A percentile compares a stretch with the other conserved stretches of the same genome.
phyloP scores from a whole-genome alignment of 2,329 filamentous ascomycete species.

The Diaporthe citri region DNA sequence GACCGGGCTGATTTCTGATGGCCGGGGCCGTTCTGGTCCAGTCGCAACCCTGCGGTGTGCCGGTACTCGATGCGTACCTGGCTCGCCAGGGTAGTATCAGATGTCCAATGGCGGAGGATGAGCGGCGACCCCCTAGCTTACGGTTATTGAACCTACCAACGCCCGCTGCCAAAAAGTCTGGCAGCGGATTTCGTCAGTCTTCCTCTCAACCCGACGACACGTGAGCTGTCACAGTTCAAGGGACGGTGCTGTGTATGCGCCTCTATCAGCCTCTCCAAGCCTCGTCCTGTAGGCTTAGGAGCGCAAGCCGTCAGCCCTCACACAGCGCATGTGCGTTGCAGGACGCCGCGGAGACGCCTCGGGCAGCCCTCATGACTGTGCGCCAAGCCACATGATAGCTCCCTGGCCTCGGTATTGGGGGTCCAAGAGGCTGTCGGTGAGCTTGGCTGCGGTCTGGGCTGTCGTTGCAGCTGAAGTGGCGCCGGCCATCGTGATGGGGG shows the following conservation, averaged over 20 bases:
- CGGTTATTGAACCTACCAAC: background rate
- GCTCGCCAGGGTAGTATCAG: background rate
- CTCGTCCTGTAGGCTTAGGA: background rate
- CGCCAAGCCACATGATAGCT: constrained; percentile 8
- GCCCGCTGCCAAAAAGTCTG: too few species aligned
- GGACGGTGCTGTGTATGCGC: background rate
- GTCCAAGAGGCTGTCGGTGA: constrained; percentile 19
- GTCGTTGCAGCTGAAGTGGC: constrained; percentile 33
- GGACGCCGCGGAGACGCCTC: background rate
- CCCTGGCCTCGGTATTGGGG: background rate
- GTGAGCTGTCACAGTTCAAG: background rate
- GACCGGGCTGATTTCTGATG: background rate
- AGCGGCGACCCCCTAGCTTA: constrained; percentile 10
- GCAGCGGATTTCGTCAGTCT: background rate
- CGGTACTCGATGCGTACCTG: background rate
- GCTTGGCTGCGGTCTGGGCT: constrained; percentile 3
- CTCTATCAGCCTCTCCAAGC: background rate
- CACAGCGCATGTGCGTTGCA: background rate
- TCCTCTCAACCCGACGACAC: background rate
- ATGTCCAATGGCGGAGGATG: background rate
- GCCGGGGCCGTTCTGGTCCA: background rate
- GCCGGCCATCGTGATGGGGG: constrained; percentile 5
- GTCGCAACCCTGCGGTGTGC: background rate
- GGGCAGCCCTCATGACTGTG: background rate
- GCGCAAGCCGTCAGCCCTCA: background rate